Percentiles rank a stretch among this genome's conserved stretches.
These are phyloP conservation scores for Barnettozyma sucrosica DNA, from an alignment of 805 yeast genomes.

Conservation along the genomic window DNA sequence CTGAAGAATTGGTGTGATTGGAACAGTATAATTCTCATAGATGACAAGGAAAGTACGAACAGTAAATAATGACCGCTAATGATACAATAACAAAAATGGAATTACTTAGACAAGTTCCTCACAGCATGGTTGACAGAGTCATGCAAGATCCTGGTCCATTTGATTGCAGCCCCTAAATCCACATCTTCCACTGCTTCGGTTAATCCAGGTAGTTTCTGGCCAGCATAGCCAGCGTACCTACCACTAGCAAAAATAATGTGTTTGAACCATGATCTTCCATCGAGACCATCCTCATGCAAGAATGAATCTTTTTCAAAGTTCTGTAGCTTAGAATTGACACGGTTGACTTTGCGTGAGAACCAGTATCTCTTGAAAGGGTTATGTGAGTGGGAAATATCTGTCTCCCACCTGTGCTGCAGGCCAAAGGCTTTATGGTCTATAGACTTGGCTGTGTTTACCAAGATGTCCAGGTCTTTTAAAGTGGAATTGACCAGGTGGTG, in stretches of 20 bases:
- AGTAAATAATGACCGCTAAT: neutral
- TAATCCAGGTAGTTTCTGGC: conserved; percentile 47
- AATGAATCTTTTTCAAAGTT: conserved; percentile 39
- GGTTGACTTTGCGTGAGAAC: conserved; percentile 23
- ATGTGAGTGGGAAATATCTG: conserved; percentile 22
- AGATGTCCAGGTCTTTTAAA: conserved; percentile 21
- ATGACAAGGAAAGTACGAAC: conserved; percentile 6
- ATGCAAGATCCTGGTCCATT: conserved; percentile 25
- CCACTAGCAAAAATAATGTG: conserved; percentile 50
- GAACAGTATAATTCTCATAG: conserved; percentile 21
- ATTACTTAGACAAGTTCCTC: neutral
- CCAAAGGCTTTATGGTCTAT: conserved; percentile 24
- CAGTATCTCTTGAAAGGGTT: conserved; percentile 29
- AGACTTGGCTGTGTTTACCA: conserved; percentile 20
- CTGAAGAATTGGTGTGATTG: conserved; percentile 23
- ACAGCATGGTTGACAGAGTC: conserved; percentile 7
- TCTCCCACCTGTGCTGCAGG: conserved; percentile 27
- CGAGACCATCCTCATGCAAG: conserved; percentile 39
- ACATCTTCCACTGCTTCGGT: conserved; percentile 47
- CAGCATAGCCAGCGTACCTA: conserved; percentile 51
- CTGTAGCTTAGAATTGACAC: conserved; percentile 32
- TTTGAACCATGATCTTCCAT: conserved; percentile 47
- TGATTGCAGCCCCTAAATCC: conserved; percentile 28
- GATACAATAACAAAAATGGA: neutral
- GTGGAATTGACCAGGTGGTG: conserved; percentile 27